Conservation (phyloP, 1,139 yeast species). For the Petasospora fabianii region DNA sequence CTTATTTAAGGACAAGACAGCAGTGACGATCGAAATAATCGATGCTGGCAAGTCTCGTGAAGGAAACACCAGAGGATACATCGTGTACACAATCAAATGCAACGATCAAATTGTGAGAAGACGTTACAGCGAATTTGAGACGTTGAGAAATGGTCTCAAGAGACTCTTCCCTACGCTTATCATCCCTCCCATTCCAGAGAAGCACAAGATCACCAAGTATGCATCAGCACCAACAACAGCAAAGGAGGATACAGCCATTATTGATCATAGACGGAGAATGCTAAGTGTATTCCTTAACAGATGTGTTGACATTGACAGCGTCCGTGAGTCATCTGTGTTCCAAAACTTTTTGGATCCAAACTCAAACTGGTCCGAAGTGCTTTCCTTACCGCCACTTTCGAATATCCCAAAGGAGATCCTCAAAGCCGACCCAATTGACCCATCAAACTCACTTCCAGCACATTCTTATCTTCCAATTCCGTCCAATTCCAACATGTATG, state of each 20-base stretch:
- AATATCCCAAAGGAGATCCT: constrained; percentile 45
- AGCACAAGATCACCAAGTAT: constrained; percentile 53
- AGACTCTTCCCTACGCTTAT: constrained; percentile 75
- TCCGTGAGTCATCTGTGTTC: constrained; percentile 57
- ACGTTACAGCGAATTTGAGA: constrained; percentile 82
- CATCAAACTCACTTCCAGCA: constrained; percentile 41
- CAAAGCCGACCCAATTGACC: constrained; percentile 46
- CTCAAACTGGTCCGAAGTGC: constrained; percentile 62
- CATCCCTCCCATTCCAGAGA: constrained; percentile 91
- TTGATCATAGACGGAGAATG: constrained; percentile 66
- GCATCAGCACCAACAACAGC: constrained; percentile 49
- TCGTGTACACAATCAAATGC: constrained; percentile 69
- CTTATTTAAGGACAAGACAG: constrained; percentile 18
- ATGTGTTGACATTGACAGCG: constrained; percentile 53
- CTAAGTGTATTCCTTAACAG: constrained; percentile 71
- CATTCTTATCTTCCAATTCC: constrained; percentile 64
- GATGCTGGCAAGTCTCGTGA: constrained; percentile 82
- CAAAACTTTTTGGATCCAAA: constrained; percentile 78
- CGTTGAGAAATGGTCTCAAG: constrained; percentile 60
- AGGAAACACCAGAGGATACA: constrained; percentile 62
- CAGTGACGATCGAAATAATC: constrained; percentile 45
- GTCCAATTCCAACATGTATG: constrained; percentile 34
- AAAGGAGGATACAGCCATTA: constrained; percentile 41
- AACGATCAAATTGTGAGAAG: constrained; percentile 62
- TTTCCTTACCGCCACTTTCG: constrained; percentile 48